Percentiles rank a stretch among this genome's conserved stretches.
Evolutionary conservation across 176 grass and related monocot genomes (phyloP).

Genomic region (Dendrocalamus sinicus): DNA sequence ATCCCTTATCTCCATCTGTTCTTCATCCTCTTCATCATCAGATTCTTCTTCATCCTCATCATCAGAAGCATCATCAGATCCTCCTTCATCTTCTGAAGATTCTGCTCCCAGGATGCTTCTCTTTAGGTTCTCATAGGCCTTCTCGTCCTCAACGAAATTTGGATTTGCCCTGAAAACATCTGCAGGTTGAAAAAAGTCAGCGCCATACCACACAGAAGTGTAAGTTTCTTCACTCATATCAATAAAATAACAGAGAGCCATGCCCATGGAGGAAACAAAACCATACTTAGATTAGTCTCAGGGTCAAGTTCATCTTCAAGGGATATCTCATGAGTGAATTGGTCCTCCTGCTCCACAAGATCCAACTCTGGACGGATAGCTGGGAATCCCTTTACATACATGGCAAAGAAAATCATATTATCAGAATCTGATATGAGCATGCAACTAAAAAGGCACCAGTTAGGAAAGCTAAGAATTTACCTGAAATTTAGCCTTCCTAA

Average conservation of each 20-base stretch:
- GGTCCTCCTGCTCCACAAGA: constrained; percentile 97
- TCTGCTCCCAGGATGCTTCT: constrained; percentile 78
- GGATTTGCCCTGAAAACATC: constrained; percentile 89
- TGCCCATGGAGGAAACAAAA: constrained; percentile 26
- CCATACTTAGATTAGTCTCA: constrained; percentile 80
- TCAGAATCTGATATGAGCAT: constrained; percentile 23
- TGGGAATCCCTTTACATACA: constrained; percentile 76
- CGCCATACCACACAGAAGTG: constrained; percentile 5
- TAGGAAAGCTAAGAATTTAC: constrained; percentile 48
- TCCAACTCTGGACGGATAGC: constrained; percentile 88
- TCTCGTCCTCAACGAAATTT: constrained; percentile 88
- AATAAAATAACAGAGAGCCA: constrained; percentile 23
- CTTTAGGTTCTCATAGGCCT: constrained; percentile 88
- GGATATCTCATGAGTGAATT: constrained; percentile 91
- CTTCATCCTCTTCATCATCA: constrained; percentile 81
- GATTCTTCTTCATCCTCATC: constrained; percentile 77
- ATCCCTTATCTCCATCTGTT: constrained; percentile 91
- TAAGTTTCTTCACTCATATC: constrained; percentile 23
- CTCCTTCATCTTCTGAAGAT: constrained; percentile 81
- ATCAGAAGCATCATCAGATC: constrained; percentile 69
- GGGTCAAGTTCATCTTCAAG: constrained; percentile 86
- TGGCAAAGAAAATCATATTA: constrained; percentile 31
- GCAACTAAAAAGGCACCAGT: background rate
- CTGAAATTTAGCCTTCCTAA: constrained; percentile 98
- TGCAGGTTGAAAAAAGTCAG: constrained; percentile 52